phyloP scores from a whole-genome alignment of 1,139 yeast genomes.

The Yamadazyma triangularis region DNA sequence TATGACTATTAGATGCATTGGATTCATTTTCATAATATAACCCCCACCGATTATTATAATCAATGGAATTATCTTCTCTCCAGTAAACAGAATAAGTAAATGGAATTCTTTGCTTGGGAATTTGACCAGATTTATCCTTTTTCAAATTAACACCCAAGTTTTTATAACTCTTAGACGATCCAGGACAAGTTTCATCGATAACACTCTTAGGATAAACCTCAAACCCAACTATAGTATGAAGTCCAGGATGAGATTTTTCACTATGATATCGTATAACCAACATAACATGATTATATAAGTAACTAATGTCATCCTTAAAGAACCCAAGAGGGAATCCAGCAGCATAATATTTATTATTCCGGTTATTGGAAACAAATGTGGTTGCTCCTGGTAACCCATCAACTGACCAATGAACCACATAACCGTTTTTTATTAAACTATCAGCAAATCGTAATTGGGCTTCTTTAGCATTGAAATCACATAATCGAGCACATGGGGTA shows the following conservation, averaged over 20 bases:
- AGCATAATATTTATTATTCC: slow-evolving; percentile 64
- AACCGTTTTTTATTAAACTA: slow-evolving; percentile 60
- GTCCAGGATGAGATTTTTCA: slow-evolving; percentile 33
- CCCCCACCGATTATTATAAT: slow-evolving; percentile 73
- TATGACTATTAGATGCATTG: slow-evolving; percentile 33
- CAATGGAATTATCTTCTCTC: slow-evolving; percentile 72
- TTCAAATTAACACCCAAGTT: slow-evolving; percentile 43
- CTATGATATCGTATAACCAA: slow-evolving; percentile 71
- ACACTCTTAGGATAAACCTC: slow-evolving; percentile 89
- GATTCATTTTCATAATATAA: slow-evolving; percentile 60
- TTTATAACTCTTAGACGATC: slow-evolving; percentile 54
- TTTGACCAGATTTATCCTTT: slow-evolving; percentile 17
- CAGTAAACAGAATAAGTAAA: slow-evolving; percentile 86
- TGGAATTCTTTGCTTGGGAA: slow-evolving; percentile 42
- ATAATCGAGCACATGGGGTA: slow-evolving; percentile 58
- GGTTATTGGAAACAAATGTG: slow-evolving; percentile 63
- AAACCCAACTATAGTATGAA: slow-evolving; percentile 74
- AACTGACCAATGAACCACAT: slow-evolving; percentile 78
- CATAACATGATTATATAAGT: slow-evolving; percentile 76
- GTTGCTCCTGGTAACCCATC: slow-evolving; percentile 91
- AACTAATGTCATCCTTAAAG: slow-evolving; percentile 51
- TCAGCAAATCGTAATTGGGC: slow-evolving; percentile 53
- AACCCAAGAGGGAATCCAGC: slow-evolving; percentile 87
- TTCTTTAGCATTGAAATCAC: slow-evolving; percentile 55
- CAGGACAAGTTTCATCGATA: slow-evolving; percentile 65